Evolutionary conservation across 2,329 filamentous ascomycete genomes (phyloP), one percentile per base, ranked within the genome.

Genomic region (Didymella pinodella): DNA sequence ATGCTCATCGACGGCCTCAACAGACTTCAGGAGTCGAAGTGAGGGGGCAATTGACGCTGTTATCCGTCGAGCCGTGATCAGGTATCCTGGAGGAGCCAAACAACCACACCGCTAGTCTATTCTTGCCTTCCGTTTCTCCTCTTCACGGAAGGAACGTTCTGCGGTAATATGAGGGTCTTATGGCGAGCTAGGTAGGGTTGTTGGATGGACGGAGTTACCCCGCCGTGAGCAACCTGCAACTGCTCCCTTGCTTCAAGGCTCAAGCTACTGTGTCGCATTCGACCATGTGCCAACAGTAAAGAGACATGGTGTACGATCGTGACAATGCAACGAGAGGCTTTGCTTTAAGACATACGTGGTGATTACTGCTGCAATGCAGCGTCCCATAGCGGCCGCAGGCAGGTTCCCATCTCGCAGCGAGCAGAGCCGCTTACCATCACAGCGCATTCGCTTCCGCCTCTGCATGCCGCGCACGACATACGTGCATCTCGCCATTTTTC

Each of bases 401-500:
- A 66, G 60, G 48, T 51, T 61, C 63, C 67, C 69, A 68, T 58
- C 64, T 63, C 61, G 66, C 69, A 64, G 61, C 64, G 48, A 65
- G 63, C 59, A 68, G 69, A 73, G 70, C 69, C 70, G 69, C 69
- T 54, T 66, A 51, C 59, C 59, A 62, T 65, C 51, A 64, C 63
- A 52, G 55, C 56, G 62, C 65, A 65, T 66, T 69, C 71, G 67
- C 67, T 68, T 68, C 70, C 65, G 63, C 63, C 43, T 66, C 65
- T 68, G 65, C 68, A 70, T 70, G 65, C 52, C 64, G 70, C 64
- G 74, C 73, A 75, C 72, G 71, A 75, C 73, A 76, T 76, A 66
- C 54, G 55, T 72, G 65, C 67, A 54, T 69, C 61, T 64, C 34
- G 69, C 67, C 67, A 48, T 61, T 58, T 65, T 67, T 59, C 54